Evolutionary conservation across 23 red algal genomes (phyloP), one percentile per base, ranked within the genome.

Genomic region (Chondrus crispus): DNA sequence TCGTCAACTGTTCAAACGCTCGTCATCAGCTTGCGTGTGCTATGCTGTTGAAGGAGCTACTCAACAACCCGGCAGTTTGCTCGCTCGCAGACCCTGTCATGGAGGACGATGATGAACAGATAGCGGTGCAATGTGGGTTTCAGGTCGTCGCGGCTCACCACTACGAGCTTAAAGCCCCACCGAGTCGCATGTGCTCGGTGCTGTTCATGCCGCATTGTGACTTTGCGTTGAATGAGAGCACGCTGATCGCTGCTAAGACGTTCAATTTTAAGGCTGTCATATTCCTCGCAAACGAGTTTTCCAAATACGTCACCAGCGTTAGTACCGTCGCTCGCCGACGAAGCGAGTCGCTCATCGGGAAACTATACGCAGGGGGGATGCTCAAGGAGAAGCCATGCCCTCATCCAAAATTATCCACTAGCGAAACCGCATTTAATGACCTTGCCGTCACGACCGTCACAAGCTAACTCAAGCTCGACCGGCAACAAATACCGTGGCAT

Each of bases 21-120:
- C 38, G 2, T 53, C 87, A 90, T 90, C 87, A 90, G 73, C 87
- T 90, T 55, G 87, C 87, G 11, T 90, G 87, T 26, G 87, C 87
- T 16, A n/a, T 50, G 9, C 68, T 80, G 50, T 22, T 90, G 12
- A 64, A 75, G 55, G 74, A 90, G 38, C 24, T 79, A 4, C 46
- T 90, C 3, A 9, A 22, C 8, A 8, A 62, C 26, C 47, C 14
- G 3, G 44, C 24, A 60, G 29, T 46, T n/a, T 90, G 69, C 46
- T 80, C 72, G 45, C 39, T 90, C 9, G 53, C 64, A 1, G 87
- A 90, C 41, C 87, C 87, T 1, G 48, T 35, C 16, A 80, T 90
- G 87, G 80, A 45, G 10, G 51, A 78, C 4, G 50, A 35, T 13
- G 87, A 90, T 30, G 69, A 66, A 35, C 8, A 38, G 13, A 41